phyloP scores from a whole-genome alignment of 2,329 filamentous ascomycete genomes.

The Botrytis fabae region DNA sequence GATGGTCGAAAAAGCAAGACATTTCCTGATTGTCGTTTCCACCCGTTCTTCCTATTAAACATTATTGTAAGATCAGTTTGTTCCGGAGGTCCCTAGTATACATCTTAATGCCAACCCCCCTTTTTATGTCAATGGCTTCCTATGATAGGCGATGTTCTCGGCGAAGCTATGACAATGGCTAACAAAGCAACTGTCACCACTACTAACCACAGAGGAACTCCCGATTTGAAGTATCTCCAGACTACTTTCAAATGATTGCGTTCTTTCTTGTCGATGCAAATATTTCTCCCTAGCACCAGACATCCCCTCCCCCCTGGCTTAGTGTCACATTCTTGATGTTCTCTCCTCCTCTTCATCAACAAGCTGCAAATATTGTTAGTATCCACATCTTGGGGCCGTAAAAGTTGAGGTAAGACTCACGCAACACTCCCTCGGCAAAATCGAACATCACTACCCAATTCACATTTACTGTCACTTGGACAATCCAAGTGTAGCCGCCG shows the following conservation, averaged over 20 bases:
- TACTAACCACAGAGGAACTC: background rate
- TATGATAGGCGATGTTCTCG: background rate
- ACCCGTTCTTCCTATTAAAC: background rate
- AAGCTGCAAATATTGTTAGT: slow-evolving; percentile 43
- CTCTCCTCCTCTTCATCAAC: slow-evolving; percentile 58
- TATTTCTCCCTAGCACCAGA: slow-evolving; percentile 34
- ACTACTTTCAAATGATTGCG: background rate
- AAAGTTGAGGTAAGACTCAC: slow-evolving; percentile 44
- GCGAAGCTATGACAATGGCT: slow-evolving; percentile 4
- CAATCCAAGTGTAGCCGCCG: slow-evolving; percentile 64
- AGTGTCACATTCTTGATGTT: slow-evolving; percentile 60
- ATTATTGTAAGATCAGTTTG: background rate
- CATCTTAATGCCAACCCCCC: background rate
- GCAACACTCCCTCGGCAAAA: slow-evolving; percentile 62
- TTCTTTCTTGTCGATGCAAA: slow-evolving; percentile 4
- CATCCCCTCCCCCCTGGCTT: slow-evolving; percentile 36
- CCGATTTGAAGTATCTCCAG: slow-evolving; percentile 1
- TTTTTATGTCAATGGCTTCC: background rate
- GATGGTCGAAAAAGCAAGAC: too few species aligned
- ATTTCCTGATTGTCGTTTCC: background rate
- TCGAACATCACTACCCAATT: slow-evolving; percentile 57
- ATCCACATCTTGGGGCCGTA: background rate
- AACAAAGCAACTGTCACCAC: slow-evolving; percentile 7
- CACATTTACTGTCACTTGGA: slow-evolving; percentile 58
- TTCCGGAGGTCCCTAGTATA: background rate